Conservation (phyloP, 1,284 basidiomycete species). For the Paramarasmius palmivorus region DNA sequence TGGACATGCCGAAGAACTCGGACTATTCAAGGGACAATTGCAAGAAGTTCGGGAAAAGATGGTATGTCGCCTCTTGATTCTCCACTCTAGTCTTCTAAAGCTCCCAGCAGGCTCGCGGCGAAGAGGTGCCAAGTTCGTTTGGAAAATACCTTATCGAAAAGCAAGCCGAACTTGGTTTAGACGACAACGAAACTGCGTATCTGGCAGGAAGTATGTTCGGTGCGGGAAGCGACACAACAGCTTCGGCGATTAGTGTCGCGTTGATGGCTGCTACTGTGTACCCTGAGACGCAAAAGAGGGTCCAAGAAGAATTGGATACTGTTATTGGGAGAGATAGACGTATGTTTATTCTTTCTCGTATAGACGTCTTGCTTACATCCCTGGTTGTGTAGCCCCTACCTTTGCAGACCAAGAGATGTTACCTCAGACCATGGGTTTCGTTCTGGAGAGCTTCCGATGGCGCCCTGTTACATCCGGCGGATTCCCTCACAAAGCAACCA, state of each 20-base stretch:
- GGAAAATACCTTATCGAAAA: constrained; percentile 56
- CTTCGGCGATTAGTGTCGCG: constrained; percentile 54
- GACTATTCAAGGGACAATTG: constrained; percentile 13
- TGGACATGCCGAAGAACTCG: constrained; percentile 36
- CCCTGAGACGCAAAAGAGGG: constrained; percentile 52
- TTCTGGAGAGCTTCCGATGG: constrained; percentile 65
- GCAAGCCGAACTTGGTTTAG: constrained; percentile 48
- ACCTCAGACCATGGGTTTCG: constrained; percentile 60
- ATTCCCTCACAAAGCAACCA: constrained; percentile 56
- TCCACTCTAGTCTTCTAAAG: background rate
- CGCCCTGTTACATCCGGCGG: constrained; percentile 57
- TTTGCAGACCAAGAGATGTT: constrained; percentile 51
- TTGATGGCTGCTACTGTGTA: constrained; percentile 65
- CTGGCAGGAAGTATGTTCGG: constrained; percentile 65
- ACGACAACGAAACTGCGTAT: constrained; percentile 57
- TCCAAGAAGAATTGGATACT: constrained; percentile 61
- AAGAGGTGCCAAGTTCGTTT: constrained; percentile 47
- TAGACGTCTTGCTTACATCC: background rate
- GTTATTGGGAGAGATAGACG: constrained; percentile 57
- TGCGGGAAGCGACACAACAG: constrained; percentile 64
- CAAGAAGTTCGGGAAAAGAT: constrained; percentile 15
- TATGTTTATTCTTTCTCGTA: constrained; percentile 25
- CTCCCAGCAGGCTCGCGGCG: constrained; percentile 34
- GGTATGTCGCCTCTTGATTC: background rate
- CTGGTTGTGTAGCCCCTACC: constrained; percentile 39